These are phyloP conservation scores for Elasticomyces elasticus DNA, from an alignment of 495 filamentous ascomycete species.

Conservation along the genomic window DNA sequence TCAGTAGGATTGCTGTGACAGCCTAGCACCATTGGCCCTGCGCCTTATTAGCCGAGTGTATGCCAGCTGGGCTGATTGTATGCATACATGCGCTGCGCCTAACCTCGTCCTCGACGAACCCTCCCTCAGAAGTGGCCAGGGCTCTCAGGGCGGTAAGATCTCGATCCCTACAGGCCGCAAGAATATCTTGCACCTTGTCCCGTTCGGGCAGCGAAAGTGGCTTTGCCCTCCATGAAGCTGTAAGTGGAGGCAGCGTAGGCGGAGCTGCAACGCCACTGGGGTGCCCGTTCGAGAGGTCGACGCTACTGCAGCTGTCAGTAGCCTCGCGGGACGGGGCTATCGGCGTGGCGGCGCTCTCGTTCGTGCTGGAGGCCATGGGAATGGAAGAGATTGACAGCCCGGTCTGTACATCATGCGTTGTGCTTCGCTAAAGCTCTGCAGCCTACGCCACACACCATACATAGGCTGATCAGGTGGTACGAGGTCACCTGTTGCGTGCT, in stretches of 20 bases:
- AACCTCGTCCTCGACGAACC: constrained; percentile 70
- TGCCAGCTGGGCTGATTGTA: neutral
- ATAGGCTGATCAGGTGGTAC: neutral
- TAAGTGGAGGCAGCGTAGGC: neutral
- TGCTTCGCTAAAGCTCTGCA: no score
- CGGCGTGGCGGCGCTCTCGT: neutral
- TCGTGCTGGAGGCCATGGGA: neutral
- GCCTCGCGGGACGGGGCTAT: neutral
- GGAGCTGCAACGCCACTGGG: neutral
- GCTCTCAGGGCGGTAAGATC: constrained; percentile 53
- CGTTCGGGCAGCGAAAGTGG: constrained; percentile 11
- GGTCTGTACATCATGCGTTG: no score
- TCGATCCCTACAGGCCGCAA: constrained; percentile 53
- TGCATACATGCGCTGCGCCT: constrained; percentile 73
- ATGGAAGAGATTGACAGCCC: neutral
- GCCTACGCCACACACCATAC: no score
- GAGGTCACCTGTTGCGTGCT: neutral
- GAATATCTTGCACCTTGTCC: constrained; percentile 36
- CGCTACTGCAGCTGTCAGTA: neutral
- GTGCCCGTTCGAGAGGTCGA: neutral
- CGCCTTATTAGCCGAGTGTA: neutral
- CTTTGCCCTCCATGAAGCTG: constrained; percentile 31
- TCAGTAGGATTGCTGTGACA: constrained; percentile 29
- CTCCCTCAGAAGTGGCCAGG: constrained; percentile 62
- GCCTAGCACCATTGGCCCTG: constrained; percentile 77